These are phyloP conservation scores for Penicillium argentinense DNA, from an alignment of 495 filamentous ascomycete genomes.

Conservation along the genomic window DNA sequence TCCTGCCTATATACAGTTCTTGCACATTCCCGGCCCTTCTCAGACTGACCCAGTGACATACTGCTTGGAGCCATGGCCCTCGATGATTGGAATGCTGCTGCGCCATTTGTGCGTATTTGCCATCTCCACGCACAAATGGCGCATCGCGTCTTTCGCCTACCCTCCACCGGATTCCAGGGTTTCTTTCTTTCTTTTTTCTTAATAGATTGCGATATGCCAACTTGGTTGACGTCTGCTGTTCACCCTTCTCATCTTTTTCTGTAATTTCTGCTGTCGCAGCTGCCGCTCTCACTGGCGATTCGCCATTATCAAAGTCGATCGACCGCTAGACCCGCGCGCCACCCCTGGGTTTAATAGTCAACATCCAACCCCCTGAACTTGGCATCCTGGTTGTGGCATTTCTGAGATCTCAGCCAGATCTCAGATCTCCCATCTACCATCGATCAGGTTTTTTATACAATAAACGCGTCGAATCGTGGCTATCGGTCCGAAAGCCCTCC, in stretches of 20 bases:
- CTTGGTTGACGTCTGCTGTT: conserved; percentile 3
- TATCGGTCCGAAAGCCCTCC: conserved; percentile 5
- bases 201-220: conserved; percentile 4
- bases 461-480: not conserved
- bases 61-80: conserved; percentile 12
- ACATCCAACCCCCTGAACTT: not conserved
- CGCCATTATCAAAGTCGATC: conserved; percentile 6
- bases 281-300: conserved; percentile 6
- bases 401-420: not conserved
- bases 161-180: conserved; percentile 10
- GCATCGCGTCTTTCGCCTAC: conserved; percentile 22
- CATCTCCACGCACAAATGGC: conserved; percentile 39
- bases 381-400: not conserved
- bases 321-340: conserved; percentile 8
- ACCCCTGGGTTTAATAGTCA: conserved; percentile 4
- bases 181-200: conserved; percentile 23
- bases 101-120: conserved; percentile 46
- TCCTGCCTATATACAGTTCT: not conserved
- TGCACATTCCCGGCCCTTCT: conserved; percentile 2
- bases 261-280: conserved; percentile 7
- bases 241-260: conserved; percentile 8
- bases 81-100: conserved; percentile 29
- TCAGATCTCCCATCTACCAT: not conserved
- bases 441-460: not conserved
- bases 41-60: conserved; percentile 9